Conservation (phyloP, 306 rosid genomes). For the Vicia villosa region DNA sequence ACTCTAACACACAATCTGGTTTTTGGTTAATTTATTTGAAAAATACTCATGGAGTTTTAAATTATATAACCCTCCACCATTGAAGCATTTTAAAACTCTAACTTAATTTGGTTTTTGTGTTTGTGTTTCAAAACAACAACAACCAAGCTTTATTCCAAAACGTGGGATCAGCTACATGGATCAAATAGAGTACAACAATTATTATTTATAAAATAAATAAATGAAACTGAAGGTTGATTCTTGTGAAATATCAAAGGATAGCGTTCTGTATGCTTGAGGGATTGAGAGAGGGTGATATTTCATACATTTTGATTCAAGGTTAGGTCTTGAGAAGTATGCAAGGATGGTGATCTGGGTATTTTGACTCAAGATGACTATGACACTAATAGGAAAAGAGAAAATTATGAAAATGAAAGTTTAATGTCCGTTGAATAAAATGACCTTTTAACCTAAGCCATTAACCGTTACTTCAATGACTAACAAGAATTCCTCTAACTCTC, state of each 20-base stretch:
- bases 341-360: background rate
- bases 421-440: background rate
- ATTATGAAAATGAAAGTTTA: background rate
- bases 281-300: background rate
- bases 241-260: background rate
- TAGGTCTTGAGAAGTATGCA: background rate
- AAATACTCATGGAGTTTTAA: background rate
- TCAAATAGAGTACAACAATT: background rate
- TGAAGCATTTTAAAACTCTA: too few relatives aligned
- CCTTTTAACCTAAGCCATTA: background rate
- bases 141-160: too few relatives aligned
- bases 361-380: background rate
- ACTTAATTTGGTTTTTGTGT: too few relatives aligned
- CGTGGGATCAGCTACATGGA: too few relatives aligned
- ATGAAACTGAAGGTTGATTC: background rate
- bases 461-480: background rate
- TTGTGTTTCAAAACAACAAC: background rate
- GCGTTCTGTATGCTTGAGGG: background rate
- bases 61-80: background rate
- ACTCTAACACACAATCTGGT: background rate
- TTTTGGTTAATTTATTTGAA: background rate
- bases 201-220: background rate
- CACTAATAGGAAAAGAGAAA: background rate
- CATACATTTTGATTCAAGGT: background rate
- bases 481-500: background rate